Conservation (phyloP, 192 early-diverging fungal genomes). For the Chytriomyces sp. region DNA sequence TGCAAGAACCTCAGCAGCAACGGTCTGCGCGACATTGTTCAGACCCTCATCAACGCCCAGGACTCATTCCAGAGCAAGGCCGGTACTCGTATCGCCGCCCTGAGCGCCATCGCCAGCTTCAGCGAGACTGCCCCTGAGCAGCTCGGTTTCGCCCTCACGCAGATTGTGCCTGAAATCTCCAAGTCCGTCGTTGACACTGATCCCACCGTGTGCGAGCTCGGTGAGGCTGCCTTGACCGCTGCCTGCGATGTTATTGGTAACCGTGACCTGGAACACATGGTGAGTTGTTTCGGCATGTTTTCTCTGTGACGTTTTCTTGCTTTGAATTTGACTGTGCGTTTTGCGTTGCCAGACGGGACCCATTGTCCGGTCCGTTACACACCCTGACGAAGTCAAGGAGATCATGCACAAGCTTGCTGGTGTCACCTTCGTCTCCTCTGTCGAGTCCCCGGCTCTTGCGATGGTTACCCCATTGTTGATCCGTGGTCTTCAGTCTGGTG, state of each 20-base stretch:
- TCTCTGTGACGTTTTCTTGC: background rate
- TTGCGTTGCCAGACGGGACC: slow-evolving; percentile 61
- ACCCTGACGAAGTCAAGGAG: slow-evolving; percentile 69
- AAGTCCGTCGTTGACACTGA: slow-evolving; percentile 84
- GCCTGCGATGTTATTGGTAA: slow-evolving; percentile 74
- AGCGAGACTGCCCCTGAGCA: slow-evolving; percentile 52
- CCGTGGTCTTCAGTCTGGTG: slow-evolving; percentile 57
- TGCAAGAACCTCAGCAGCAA: slow-evolving; percentile 41
- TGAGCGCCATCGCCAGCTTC: slow-evolving; percentile 47
- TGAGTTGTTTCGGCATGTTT: too few relatives aligned
- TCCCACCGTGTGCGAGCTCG: slow-evolving; percentile 67
- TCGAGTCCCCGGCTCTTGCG: slow-evolving; percentile 74
- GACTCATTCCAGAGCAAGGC: slow-evolving; percentile 75
- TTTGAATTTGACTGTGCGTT: slow-evolving; percentile 66
- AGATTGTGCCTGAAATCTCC: slow-evolving; percentile 73
- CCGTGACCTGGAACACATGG: slow-evolving; percentile 59
- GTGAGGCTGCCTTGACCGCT: slow-evolving; percentile 68
- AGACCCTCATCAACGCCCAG: slow-evolving; percentile 43
- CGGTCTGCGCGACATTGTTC: slow-evolving; percentile 27
- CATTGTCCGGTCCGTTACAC: slow-evolving; percentile 72
- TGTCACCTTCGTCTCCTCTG: slow-evolving; percentile 75
- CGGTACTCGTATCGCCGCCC: slow-evolving; percentile 67
- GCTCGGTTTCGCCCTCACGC: slow-evolving; percentile 47
- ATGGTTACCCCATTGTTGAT: slow-evolving; percentile 77
- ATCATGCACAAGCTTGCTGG: slow-evolving; percentile 76